Evolutionary conservation across 2,329 filamentous ascomycete species (phyloP).

Genomic region (Cercospora sp.): DNA sequence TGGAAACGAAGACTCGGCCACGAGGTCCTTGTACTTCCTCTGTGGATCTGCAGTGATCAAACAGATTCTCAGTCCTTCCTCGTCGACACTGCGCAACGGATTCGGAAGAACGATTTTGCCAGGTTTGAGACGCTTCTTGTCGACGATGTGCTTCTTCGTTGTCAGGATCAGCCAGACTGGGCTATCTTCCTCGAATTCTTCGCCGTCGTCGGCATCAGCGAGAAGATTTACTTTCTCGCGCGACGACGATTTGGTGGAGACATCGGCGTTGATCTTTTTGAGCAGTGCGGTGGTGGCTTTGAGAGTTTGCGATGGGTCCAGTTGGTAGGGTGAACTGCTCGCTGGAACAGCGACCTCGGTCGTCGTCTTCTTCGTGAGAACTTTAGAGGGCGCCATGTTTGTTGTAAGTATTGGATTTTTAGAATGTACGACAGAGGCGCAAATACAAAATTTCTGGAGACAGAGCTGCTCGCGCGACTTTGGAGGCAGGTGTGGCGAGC

Average conservation of each 20-base stretch:
- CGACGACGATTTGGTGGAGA: slow-evolving; percentile 50
- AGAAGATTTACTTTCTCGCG: slow-evolving; percentile 57
- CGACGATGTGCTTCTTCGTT: slow-evolving; percentile 66
- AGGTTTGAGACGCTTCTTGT: slow-evolving; percentile 79
- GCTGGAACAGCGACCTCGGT: slow-evolving; percentile 13
- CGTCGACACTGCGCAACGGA: slow-evolving; percentile 61
- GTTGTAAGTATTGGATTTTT: not conserved
- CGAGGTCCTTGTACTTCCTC: slow-evolving; percentile 84
- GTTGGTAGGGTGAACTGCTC: slow-evolving; percentile 42
- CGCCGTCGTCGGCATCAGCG: slow-evolving; percentile 50
- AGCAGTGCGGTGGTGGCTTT: slow-evolving; percentile 62
- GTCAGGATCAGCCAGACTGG: slow-evolving; percentile 64
- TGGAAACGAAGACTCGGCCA: slow-evolving; percentile 66
- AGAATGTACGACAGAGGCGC: not conserved
- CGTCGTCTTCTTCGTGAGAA: slow-evolving; percentile 40
- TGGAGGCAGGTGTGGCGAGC: not conserved
- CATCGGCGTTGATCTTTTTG: slow-evolving; percentile 48
- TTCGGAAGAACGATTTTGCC: slow-evolving; percentile 64
- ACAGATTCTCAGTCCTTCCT: slow-evolving; percentile 65
- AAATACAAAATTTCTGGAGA: slow-evolving; percentile 4
- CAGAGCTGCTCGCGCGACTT: not conserved
- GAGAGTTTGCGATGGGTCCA: slow-evolving; percentile 53
- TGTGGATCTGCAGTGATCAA: slow-evolving; percentile 82
- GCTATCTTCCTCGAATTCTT: slow-evolving; percentile 48
- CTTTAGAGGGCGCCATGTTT: slow-evolving; percentile 35